Conservation (phyloP, 1,139 yeast species). For the Pichia cactophila region DNA sequence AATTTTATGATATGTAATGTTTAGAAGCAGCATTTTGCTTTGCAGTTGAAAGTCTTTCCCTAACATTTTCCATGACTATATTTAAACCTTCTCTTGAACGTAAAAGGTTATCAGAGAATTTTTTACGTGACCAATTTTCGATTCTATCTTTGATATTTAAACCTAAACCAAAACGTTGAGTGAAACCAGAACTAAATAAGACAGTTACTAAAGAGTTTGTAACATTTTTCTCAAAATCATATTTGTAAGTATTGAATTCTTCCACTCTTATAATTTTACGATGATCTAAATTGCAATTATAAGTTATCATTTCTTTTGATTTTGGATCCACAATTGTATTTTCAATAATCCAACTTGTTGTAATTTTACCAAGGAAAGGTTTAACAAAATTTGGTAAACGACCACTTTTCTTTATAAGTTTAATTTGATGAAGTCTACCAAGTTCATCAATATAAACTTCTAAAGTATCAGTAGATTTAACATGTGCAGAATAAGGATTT, state of each 20-base stretch:
- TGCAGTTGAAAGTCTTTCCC: slow-evolving; percentile 15
- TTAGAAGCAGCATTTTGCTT: neutral
- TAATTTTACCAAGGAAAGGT: slow-evolving; percentile 66
- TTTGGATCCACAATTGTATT: slow-evolving; percentile 66
- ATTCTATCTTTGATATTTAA: slow-evolving; percentile 61
- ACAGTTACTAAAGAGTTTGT: slow-evolving; percentile 47
- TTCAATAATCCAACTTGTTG: slow-evolving; percentile 82
- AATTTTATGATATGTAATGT: neutral
- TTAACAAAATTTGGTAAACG: slow-evolving; percentile 72
- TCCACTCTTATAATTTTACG: slow-evolving; percentile 71
- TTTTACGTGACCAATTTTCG: slow-evolving; percentile 73
- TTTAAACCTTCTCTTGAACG: slow-evolving; percentile 69
- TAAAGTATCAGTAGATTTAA: slow-evolving; percentile 73
- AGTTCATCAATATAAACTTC: slow-evolving; percentile 48
- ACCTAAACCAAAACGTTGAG: slow-evolving; percentile 26
- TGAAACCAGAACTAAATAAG: slow-evolving; percentile 64
- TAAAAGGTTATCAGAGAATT: slow-evolving; percentile 59
- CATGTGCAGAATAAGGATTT: slow-evolving; percentile 88
- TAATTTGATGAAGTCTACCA: slow-evolving; percentile 66
- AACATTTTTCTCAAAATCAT: slow-evolving; percentile 23
- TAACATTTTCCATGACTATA: slow-evolving; percentile 58
- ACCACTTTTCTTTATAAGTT: slow-evolving; percentile 73
- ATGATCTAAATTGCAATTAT: slow-evolving; percentile 83
- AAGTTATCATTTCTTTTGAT: slow-evolving; percentile 50
- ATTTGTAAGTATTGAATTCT: slow-evolving; percentile 56